Conservation (phyloP, 2,329 filamentous ascomycete genomes). For the Trichoderma afroharzianum region DNA sequence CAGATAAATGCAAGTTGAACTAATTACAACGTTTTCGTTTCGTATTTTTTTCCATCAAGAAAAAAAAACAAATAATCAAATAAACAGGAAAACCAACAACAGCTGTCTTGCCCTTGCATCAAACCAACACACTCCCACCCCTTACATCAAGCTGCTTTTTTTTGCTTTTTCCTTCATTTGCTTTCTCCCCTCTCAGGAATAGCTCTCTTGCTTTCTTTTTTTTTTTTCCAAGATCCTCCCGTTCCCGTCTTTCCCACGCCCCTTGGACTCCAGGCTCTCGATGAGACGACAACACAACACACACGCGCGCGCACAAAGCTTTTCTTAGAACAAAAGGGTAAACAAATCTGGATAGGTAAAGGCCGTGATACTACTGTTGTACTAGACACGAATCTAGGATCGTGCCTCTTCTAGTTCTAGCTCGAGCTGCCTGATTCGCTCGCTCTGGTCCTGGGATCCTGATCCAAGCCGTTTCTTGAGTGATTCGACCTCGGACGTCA, state of each 20-base stretch:
- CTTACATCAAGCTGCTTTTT: neutral
- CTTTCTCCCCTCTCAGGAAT: neutral
- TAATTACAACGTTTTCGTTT: slow-evolving; percentile 2
- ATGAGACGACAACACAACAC: neutral
- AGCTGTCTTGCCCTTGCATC: neutral
- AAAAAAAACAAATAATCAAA: neutral
- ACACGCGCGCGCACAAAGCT: neutral
- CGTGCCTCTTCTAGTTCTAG: slow-evolving; percentile 62
- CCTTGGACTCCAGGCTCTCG: neutral
- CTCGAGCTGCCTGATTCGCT: slow-evolving; percentile 64
- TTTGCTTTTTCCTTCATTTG: neutral
- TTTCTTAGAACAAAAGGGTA: neutral
- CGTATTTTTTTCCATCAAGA: neutral
- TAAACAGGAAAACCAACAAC: neutral
- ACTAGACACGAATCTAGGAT: slow-evolving; percentile 40
- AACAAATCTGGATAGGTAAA: neutral
- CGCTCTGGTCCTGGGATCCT: slow-evolving; percentile 58
- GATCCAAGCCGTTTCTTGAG: slow-evolving; percentile 71
- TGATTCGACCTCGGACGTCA: slow-evolving; percentile 72
- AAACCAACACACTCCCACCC: neutral
- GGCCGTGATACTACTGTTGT: neutral
- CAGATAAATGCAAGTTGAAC: neutral
- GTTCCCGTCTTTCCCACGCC: neutral
- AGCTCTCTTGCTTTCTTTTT: neutral
- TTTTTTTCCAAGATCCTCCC: slow-evolving; percentile 15